Base-by-base conservation (phyloP, 2,329 filamentous ascomycete species). In the Raffaelea arxii region DNA sequence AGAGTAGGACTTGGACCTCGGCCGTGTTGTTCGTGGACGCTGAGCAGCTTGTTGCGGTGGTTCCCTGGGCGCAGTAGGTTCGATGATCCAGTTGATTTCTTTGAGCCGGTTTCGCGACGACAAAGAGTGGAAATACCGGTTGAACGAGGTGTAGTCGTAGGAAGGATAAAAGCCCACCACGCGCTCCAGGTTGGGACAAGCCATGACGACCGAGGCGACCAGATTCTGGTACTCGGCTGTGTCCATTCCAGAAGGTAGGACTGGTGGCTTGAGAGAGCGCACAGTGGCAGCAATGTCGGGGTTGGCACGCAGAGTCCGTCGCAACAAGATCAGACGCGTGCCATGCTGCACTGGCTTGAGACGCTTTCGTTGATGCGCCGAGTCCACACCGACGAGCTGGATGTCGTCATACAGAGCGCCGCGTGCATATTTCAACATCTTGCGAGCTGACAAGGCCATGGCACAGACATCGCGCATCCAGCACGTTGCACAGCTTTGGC, bases 151-250 rank as follows among this genome's bases (percentile, higher is more conserved):
- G 59, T 80, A 74, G 46, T 74, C 66, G 56, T 81, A 80, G 4
- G 62, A 59, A 3, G 71, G 68, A 46, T 75, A 68, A 35, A 75
- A 72, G 1, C 78, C 78, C 11, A 69, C 62, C 6, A 83, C 62
- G 43, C 69, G 67, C 60, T 83, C 78, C 11, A 84, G 64, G 52
- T 82, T 82, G 3, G 79, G 79, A 47, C 78, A 83, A 0, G 76
- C 72, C 77, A 81, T 80, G 48, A 83, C 66, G 22, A 83, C 61
- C 5, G 78, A 73, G 0, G 78, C 77, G 2, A 81, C 67, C 3
- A 77, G 59, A 52, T 79, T 70, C 49, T 78, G 68, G 55, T 82
- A 82, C 40, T 72, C 66, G 30, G 72, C 70, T 18, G 62, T 42
- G 11, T 30, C 27, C 27, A 16, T 9, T 9, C 64, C 54, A n/a